Conservation (phyloP, 306 rosid genomes). For the Hippophae gyantsensis region DNA sequence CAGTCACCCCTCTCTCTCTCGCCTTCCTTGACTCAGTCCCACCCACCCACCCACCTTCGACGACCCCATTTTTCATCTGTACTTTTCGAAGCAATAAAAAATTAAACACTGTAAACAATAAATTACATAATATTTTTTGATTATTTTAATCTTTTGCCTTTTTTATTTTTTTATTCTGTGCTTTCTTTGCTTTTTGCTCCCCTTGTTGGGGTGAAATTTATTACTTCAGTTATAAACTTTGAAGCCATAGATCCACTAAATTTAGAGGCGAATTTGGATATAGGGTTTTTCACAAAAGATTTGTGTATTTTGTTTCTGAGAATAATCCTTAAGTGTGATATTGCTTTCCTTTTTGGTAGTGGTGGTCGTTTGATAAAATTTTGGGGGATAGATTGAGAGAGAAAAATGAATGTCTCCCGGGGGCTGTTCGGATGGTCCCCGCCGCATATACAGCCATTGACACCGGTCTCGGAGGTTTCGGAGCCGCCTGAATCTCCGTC, state of each 20-base stretch:
- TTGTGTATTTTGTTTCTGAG: neutral
- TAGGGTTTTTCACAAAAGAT: slow-evolving; percentile 11
- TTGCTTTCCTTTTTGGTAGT: neutral
- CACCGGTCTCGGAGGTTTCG: slow-evolving; percentile 97
- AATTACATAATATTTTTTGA: no score
- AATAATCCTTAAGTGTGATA: neutral
- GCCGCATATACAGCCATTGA: slow-evolving; percentile 88
- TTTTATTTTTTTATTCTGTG: no score
- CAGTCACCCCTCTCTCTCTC: slow-evolving; percentile 7
- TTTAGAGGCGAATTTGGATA: slow-evolving; percentile 4
- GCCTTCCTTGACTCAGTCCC: slow-evolving; percentile 55
- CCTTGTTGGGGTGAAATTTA: neutral
- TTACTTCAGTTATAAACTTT: slow-evolving; percentile 24
- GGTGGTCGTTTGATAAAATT: no score
- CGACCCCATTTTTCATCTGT: slow-evolving; percentile 6
- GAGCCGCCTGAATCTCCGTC: slow-evolving; percentile 99
- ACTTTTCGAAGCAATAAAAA: neutral
- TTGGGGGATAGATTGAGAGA: no score
- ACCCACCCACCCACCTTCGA: slow-evolving; percentile 32
- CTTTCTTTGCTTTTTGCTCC: neutral
- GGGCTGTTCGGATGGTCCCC: slow-evolving; percentile 99
- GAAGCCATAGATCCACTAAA: slow-evolving; percentile 31
- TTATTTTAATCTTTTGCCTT: no score
- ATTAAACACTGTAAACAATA: neutral
- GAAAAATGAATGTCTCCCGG: slow-evolving; percentile 72